Evolutionary conservation across 2,329 filamentous ascomycete genomes (phyloP).

Genomic region (Alternaria sp.): DNA sequence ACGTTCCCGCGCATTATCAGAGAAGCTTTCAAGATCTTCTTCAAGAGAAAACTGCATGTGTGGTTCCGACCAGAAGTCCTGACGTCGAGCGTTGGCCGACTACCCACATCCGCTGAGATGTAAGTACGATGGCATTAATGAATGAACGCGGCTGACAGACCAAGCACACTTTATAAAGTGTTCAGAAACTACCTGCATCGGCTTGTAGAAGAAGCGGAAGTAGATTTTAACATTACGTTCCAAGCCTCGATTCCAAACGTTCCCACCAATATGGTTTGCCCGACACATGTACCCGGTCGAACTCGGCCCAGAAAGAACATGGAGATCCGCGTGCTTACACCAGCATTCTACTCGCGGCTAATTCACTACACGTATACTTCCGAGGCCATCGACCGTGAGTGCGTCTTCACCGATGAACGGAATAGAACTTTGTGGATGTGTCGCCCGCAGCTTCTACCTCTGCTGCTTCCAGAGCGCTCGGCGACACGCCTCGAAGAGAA

Average conservation of each 20-base stretch:
- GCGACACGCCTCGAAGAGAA: slow-evolving; percentile 49
- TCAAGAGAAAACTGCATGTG: slow-evolving; percentile 66
- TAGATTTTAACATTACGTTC: slow-evolving; percentile 63
- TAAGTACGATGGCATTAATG: slow-evolving; percentile 18
- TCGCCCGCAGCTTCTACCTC: slow-evolving; percentile 60
- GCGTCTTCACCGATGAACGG: slow-evolving; percentile 59
- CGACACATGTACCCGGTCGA: slow-evolving; percentile 25
- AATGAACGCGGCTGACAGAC: slow-evolving; percentile 17
- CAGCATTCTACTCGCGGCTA: slow-evolving; percentile 73
- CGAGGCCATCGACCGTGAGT: slow-evolving; percentile 70
- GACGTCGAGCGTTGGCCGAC: slow-evolving; percentile 63
- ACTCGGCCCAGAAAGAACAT: slow-evolving; percentile 50
- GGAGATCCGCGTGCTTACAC: slow-evolving; percentile 68
- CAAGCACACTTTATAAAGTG: slow-evolving; percentile 47
- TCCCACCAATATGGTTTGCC: slow-evolving; percentile 30
- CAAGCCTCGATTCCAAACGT: slow-evolving; percentile 57
- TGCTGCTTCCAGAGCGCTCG: slow-evolving; percentile 28
- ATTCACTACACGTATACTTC: slow-evolving; percentile 69
- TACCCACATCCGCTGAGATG: slow-evolving; percentile 62
- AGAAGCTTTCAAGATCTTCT: slow-evolving; percentile 68
- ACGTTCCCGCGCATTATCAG: slow-evolving; percentile 72
- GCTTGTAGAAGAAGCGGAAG: slow-evolving; percentile 59
- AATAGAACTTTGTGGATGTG: slow-evolving; percentile 68
- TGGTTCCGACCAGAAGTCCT: slow-evolving; percentile 72
- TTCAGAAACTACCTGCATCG: slow-evolving; percentile 54